Conservation (phyloP, 257 asterid genomes). For the Paraleonurus japonicus region DNA sequence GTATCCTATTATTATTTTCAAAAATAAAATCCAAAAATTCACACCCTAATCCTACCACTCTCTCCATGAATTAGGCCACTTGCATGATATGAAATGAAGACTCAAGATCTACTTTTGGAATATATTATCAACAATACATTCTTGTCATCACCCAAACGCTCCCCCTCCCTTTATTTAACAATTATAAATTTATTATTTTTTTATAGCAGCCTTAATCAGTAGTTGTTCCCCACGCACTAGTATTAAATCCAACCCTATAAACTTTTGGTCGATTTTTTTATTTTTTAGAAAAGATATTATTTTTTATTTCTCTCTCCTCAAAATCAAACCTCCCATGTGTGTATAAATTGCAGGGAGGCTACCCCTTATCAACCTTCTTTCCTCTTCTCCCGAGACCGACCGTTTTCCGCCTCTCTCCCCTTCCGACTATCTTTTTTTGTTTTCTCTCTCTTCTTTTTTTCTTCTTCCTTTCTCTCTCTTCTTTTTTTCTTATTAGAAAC, state of each 20-base stretch:
- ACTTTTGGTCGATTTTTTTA: conserved; percentile 12
- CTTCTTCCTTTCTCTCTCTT: background rate
- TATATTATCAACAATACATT: background rate
- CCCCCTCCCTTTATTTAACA: conserved; percentile 17
- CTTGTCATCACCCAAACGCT: conserved; percentile 30
- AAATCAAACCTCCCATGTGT: background rate
- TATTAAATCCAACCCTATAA: conserved; percentile 23
- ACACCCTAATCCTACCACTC: conserved; percentile 8
- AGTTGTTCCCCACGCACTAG: conserved; percentile 54
- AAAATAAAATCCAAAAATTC: background rate
- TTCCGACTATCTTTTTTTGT: background rate
- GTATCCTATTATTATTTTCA: background rate
- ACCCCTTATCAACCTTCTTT: conserved; percentile 41
- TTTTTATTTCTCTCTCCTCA: background rate
- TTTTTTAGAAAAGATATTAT: background rate
- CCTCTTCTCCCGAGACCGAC: conserved; percentile 45
- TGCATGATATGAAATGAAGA: conserved; percentile 22
- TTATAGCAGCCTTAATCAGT: conserved; percentile 45
- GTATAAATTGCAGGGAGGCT: conserved; percentile 39
- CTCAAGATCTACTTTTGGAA: conserved; percentile 31
- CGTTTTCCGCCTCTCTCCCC: conserved; percentile 32
- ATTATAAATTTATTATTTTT: conserved; percentile 16
- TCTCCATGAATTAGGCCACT: conserved; percentile 20
- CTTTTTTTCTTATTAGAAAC: background rate
- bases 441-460: background rate